Base-by-base conservation (phyloP, 768 basidiomycete genomes). In the Dioszegia aurantiaca region DNA sequence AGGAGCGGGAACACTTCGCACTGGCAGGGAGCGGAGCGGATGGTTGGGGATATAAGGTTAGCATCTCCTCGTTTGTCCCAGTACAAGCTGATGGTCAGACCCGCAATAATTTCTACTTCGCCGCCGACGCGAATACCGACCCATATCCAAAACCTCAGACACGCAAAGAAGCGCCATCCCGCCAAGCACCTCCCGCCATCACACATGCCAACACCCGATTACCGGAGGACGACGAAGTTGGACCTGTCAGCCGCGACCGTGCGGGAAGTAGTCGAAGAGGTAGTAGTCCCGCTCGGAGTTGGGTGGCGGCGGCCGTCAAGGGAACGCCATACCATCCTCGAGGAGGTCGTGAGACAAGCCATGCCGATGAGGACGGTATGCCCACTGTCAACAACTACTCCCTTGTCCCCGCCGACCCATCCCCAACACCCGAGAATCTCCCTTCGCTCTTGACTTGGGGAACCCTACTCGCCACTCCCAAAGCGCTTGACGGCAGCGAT, bases 361-460 rank as follows among this genome's bases (percentile, higher is more conserved):
- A n/a, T 12, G 36, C n/a, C 19, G 36, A 39, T 63, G 83, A 79
- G 16, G 76, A 77, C 48, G 79, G 59, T 11, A 44, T 74, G 54
- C 80, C 80, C 2, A 64, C 61, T 37, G 73, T 80, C 42, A 79
- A 71, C 59, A 81, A 80, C 12, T 90, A 89, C 73, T 81, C 86
- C 2, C 85, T 95, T 19, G 86, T 99, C 21, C 86, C 90, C 14
- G 84, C 84, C 55, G 77, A 94, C 10, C 94, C 95, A 2, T 90
- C 92, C 0, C 92, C 92, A 1, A 88, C 87, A 6, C 84, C 91
- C 1, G 79, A 81, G 4, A 88, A 89, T 0, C 82, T 98, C 51
- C 90, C 91, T 69, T 87, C 97, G 65, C 83, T 99, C 16, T 91
- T 98, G 87, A 99, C 95, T 12, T 93, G 90, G 91, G 95, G 95